Evolutionary conservation across 345 rosid species (phyloP).

Genomic region (Aethionema arabicum): DNA sequence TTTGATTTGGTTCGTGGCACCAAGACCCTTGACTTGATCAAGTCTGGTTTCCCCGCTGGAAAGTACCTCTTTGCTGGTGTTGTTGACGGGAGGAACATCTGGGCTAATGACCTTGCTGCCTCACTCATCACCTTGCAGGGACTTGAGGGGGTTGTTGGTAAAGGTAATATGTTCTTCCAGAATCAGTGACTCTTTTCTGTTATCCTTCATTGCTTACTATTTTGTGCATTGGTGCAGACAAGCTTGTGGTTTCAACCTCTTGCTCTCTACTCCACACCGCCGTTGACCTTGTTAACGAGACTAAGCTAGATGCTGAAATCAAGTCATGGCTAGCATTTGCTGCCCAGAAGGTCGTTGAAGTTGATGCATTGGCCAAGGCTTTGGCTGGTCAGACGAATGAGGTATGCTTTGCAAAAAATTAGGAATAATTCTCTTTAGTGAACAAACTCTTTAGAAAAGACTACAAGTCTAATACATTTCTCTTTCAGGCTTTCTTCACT

Average conservation of each 20-base stretch:
- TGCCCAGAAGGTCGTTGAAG: slow-evolving; percentile 94
- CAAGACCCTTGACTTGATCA: slow-evolving; percentile 77
- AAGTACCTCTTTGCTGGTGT: slow-evolving; percentile 93
- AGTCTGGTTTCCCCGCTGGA: slow-evolving; percentile 73
- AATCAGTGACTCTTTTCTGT: neutral
- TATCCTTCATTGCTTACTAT: neutral
- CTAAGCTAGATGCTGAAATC: slow-evolving; percentile 78
- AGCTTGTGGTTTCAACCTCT: slow-evolving; percentile 93
- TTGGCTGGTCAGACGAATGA: slow-evolving; percentile 83
- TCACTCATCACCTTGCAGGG: slow-evolving; percentile 57
- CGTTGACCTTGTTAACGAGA: slow-evolving; percentile 87
- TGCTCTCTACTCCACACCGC: slow-evolving; percentile 98
- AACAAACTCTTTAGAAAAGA: neutral
- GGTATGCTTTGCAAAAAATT: slow-evolving; percentile 42
- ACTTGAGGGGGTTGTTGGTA: slow-evolving; percentile 81
- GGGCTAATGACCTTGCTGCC: slow-evolving; percentile 95
- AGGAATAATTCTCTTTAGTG: slow-evolving; percentile 4
- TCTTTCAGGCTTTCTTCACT: slow-evolving; percentile 65
- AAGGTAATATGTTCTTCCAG: slow-evolving; percentile 46
- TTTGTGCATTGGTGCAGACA: slow-evolving; percentile 50
- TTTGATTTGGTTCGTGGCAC: slow-evolving; percentile 91
- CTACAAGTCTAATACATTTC: slow-evolving; percentile 19
- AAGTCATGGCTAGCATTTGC: slow-evolving; percentile 99
- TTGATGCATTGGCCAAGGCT: slow-evolving; percentile 87
- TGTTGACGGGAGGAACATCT: slow-evolving; percentile 97